Evolutionary conservation across 78 protist species (phyloP).

Genomic region (Emiliania huxleyi): DNA sequence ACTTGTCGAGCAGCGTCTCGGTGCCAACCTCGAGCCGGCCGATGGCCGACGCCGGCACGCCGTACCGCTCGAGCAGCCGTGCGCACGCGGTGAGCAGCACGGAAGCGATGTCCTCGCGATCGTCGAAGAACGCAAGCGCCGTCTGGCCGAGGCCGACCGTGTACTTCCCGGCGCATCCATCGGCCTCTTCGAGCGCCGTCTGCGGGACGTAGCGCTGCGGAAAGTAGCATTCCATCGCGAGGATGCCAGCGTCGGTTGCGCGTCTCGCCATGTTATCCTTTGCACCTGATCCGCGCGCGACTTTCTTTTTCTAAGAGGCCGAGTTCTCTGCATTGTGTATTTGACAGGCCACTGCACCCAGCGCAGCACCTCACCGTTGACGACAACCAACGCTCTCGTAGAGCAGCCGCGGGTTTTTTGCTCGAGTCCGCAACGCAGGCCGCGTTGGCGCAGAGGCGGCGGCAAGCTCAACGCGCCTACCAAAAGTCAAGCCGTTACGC

Average conservation of each 20-base stretch:
- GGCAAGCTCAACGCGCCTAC: no score
- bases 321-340: no score
- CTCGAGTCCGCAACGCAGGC: no score
- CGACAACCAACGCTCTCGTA: no score
- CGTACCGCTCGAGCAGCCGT: conserved; percentile 69
- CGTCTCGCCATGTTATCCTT: no score
- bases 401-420: no score
- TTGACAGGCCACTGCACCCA: no score
- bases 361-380: no score
- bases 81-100: conserved; percentile 75
- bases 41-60: conserved; percentile 60
- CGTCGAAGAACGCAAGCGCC: conserved; percentile 82
- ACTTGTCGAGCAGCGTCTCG: conserved; percentile 89
- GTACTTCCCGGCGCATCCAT: conserved; percentile 82
- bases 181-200: conserved; percentile 60
- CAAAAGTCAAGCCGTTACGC: no score
- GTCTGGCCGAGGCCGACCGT: conserved; percentile 92
- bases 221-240: conserved; percentile 86
- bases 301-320: no score
- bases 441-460: no score
- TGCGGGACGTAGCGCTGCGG: conserved; percentile 80
- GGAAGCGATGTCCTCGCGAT: conserved; percentile 92
- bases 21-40: conserved; percentile 95
- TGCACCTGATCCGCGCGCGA: no score
- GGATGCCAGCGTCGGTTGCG: conserved; percentile 77